These are phyloP conservation scores for Melocanna baccifera DNA, from an alignment of 176 grass and related monocot genomes.

Conservation along the genomic window DNA sequence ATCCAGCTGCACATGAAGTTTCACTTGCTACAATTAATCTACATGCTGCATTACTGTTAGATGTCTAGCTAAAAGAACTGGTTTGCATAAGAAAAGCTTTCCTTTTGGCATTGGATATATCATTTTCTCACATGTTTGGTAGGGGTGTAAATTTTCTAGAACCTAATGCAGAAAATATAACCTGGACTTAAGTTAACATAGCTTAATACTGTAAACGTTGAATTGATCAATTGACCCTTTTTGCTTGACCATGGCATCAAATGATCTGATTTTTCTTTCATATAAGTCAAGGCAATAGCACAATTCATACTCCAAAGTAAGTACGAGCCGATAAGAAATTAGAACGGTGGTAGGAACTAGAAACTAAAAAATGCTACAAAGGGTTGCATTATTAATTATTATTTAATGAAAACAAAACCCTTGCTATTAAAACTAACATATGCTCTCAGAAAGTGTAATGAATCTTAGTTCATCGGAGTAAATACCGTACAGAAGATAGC, in stretches of 20 bases:
- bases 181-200: not conserved
- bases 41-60: not conserved
- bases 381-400: not conserved
- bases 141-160: not conserved
- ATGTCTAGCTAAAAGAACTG: not conserved
- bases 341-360: not conserved
- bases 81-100: not conserved
- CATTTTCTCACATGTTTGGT: not conserved
- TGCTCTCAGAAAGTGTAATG: not conserved
- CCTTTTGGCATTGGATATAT: not conserved
- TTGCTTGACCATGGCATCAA: not conserved
- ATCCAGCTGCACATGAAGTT: conserved; percentile 4
- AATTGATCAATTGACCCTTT: not conserved
- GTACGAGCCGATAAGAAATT: not conserved
- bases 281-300: not conserved
- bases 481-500: no score
- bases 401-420: conserved; percentile 7
- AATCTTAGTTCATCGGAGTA: no score
- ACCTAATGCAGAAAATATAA: not conserved
- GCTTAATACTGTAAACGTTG: not conserved
- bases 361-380: not conserved
- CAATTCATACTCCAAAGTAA: conserved; percentile 4
- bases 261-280: not conserved
- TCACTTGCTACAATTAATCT: not conserved
- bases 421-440: not conserved